A percentile compares a stretch with the other conserved stretches of the same genome.
Conservation (phyloP, 371 early-diverging fungal genomes). For the Blakeslea trispora region DNA sequence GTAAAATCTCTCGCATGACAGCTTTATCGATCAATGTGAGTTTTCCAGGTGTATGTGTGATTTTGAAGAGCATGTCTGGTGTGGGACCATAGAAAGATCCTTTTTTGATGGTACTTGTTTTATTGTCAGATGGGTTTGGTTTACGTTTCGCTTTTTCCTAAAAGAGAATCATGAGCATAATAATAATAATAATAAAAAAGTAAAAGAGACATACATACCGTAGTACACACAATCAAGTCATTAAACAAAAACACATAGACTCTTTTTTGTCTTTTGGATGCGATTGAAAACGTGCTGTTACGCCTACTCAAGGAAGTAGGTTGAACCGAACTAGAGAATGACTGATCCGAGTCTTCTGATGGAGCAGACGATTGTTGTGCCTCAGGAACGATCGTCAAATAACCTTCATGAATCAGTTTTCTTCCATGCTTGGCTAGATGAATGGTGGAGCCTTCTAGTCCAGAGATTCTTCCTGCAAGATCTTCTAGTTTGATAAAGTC, state of each 20-base stretch:
- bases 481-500: slow-evolving; percentile 36
- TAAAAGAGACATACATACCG: slow-evolving; percentile 25
- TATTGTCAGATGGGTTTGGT: slow-evolving; percentile 43
- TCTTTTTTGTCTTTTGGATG: slow-evolving; percentile 18
- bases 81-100: slow-evolving; percentile 23
- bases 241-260: slow-evolving; percentile 47
- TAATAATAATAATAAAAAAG: too few relatives aligned
- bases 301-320: slow-evolving; percentile 18
- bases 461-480: slow-evolving; percentile 32
- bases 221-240: slow-evolving; percentile 42
- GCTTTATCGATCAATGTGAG: slow-evolving; percentile 27
- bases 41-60: slow-evolving; percentile 27
- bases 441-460: slow-evolving; percentile 26
- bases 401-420: slow-evolving; percentile 39
- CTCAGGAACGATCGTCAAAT: slow-evolving; percentile 27
- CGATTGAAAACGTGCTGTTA: slow-evolving; percentile 26
- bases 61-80: slow-evolving; percentile 26
- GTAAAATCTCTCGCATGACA: slow-evolving; percentile 10
- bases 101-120: slow-evolving; percentile 5
- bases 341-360: slow-evolving; percentile 2
- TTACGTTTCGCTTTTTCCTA: slow-evolving; percentile 45
- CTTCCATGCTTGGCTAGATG: slow-evolving; percentile 29
- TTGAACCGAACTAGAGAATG: slow-evolving; percentile 8
- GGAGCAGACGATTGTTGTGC: slow-evolving; percentile 4
- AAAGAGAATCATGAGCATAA: too few relatives aligned